Evolutionary conservation across 345 rosid species (phyloP).

Genomic region (Salix koriyanagi): DNA sequence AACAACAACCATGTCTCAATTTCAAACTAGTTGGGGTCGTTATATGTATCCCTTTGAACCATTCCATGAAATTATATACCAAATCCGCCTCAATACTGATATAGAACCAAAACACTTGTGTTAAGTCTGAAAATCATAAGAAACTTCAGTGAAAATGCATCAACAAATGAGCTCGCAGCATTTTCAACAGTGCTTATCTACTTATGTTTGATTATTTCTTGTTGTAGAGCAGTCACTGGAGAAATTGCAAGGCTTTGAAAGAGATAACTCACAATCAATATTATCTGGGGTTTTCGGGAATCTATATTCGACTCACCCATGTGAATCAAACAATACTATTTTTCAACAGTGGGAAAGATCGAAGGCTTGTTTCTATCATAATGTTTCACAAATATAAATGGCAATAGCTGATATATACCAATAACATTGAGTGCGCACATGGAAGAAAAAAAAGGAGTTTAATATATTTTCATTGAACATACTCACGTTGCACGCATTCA

Average conservation of each 20-base stretch:
- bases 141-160: background rate
- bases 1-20: background rate
- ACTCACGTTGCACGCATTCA: slow-evolving; percentile 87
- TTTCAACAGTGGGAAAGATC: background rate
- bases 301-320: background rate
- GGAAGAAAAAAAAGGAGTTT: background rate
- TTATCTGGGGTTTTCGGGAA: background rate
- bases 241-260: background rate
- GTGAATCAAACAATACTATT: background rate
- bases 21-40: background rate
- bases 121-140: background rate
- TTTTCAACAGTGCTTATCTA: background rate
- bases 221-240: background rate
- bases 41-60: background rate
- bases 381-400: background rate
- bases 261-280: background rate
- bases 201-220: background rate
- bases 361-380: background rate
- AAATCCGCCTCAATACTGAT: background rate
- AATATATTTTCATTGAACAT: slow-evolving; percentile 23
- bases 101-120: background rate
- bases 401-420: background rate
- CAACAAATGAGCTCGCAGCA: background rate
- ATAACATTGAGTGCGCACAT: background rate
- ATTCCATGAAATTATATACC: background rate